phyloP scores from a whole-genome alignment of 208 protist genomes.

The Leishmania mexicana region DNA sequence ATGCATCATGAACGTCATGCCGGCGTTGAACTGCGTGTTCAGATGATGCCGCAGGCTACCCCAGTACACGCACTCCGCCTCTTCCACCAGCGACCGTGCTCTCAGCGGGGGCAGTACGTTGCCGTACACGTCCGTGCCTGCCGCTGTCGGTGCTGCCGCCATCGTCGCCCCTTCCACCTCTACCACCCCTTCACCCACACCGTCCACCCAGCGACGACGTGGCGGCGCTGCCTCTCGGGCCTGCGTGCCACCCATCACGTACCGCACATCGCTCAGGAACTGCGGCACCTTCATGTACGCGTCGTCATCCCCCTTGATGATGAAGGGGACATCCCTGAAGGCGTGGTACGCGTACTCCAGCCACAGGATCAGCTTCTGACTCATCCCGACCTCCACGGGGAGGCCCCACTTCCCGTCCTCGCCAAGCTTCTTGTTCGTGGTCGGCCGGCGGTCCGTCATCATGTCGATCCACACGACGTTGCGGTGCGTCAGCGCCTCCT shows the following conservation, averaged over 20 bases:
- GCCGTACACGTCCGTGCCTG: background rate
- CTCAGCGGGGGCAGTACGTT: too few species aligned
- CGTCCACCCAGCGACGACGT: too few species aligned
- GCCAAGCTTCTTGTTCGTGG: slow-evolving; percentile 27
- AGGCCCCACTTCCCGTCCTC: slow-evolving; percentile 33
- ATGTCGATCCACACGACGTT: slow-evolving; percentile 40
- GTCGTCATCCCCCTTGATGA: slow-evolving; percentile 66
- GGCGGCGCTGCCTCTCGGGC: background rate
- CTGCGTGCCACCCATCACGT: slow-evolving; percentile 5
- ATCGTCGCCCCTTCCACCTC: background rate
- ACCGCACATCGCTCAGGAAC: slow-evolving; percentile 42
- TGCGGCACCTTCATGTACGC: slow-evolving; percentile 58
- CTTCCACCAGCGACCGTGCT: background rate
- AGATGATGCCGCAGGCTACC: slow-evolving; percentile 9
- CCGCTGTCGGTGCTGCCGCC: background rate
- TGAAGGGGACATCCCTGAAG: slow-evolving; percentile 38
- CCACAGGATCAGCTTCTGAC: slow-evolving; percentile 49
- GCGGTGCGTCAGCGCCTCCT: slow-evolving; percentile 39
- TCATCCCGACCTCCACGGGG: slow-evolving; percentile 42
- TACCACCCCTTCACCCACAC: too few species aligned
- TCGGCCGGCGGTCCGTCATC: slow-evolving; percentile 34
- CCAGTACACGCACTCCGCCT: slow-evolving; percentile 32
- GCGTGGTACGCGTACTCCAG: slow-evolving; percentile 40
- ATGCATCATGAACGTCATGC: slow-evolving; percentile 23
- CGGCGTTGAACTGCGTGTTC: slow-evolving; percentile 6